Evolutionary conservation across 805 yeast species (phyloP), one percentile per base, ranked within the genome.

Genomic region (Kodamaea neixiangensis): DNA sequence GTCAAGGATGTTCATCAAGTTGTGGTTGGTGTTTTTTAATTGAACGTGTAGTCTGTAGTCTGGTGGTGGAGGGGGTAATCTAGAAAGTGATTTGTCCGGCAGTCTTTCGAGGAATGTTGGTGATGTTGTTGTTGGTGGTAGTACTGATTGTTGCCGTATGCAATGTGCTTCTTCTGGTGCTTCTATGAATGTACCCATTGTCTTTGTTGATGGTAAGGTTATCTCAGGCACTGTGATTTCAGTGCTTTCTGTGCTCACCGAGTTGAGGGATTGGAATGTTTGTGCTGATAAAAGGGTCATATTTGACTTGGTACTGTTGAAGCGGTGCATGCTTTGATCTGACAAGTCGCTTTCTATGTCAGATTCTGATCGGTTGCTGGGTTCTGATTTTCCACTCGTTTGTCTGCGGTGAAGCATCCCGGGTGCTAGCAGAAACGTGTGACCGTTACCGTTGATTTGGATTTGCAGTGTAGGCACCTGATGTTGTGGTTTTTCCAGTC

Each of bases 241-340:
- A 5, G 58, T 51, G 29, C 42, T 17, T 17, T 34, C 40, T 5
- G 51, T 22, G 29, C 51, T 42, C 17, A 42, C 44, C 7, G 54
- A 44, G 29, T 48, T 46, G 6, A 45, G 33, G 29, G 48, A 43
- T 20, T 38, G 29, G 14, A 42, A 20, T 2, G 56, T 47, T 6
- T 48, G 46, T 19, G 51, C 14, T 3, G 54, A 50, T 14, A 22
- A 17, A 3, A 48, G n/a, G 2, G 58, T 54, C 38, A 37, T 18
- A 19, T 47, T 47, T 7, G 57, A 54, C 41, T 48, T 50, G 11
- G 58, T 52, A 17, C 58, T 54, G 35, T 52, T 52, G 35, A 41
- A 37, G 18, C 51, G 38, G 20, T 48, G 40, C 22, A 47, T 47
- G 34, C 51, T 54, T 10, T 52, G 46, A 11, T 40, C 42, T 15